Base-by-base conservation (phyloP, 805 yeast genomes). In the Ogataea neopini region DNA sequence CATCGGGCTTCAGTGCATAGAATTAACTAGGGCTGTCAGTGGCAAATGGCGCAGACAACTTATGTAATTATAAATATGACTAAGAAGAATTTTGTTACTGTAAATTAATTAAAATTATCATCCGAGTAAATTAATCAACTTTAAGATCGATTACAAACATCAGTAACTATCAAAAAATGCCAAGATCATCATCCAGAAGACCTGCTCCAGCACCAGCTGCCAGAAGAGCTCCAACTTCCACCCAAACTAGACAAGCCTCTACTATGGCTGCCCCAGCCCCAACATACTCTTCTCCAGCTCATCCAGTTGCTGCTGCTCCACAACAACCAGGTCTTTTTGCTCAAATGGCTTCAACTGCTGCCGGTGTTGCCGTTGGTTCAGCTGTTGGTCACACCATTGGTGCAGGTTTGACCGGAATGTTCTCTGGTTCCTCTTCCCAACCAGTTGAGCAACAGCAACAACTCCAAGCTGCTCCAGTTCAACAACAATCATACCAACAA, bases 351-450 rank as follows among this genome's bases (percentile, higher is more conserved):
- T 77, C 96, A 40, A 94, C 99, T 41, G 99, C 99, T 47, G 99
- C 98, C 42, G 99, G 99, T 83, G 99, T 94, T 38, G 99, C 98
- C 45, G 97, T 94, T 48, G 99, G 99, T 62, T 88, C 97, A 44
- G 85, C 98, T 52, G 84, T 92, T 46, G 99, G 99, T 53, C 99
- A 94, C 77, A 89, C 97, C 34, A 58, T 92, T 49, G 97, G 97
- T 73, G 96, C 96, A 53, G 98, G 98, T 62, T 74, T 94, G 60
- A 83, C 96, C 43, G 78, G 88, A 43, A 71, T 94, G 79, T 92
- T 92, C 62, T 89, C 96, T 45, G 96, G 96, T 47, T 79, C 84
- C 13, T 79, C 84, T 11, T 74, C 79, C 40, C 69, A 58, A 45
- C 66, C 66, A 53, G 65, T 59, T 43, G 70, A 66, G 48, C 69